A percentile compares a stretch with the other conserved stretches of the same genome.
Evolutionary conservation across 1,284 basidiomycete genomes (phyloP).

Genomic region (Spongiforma sp.): DNA sequence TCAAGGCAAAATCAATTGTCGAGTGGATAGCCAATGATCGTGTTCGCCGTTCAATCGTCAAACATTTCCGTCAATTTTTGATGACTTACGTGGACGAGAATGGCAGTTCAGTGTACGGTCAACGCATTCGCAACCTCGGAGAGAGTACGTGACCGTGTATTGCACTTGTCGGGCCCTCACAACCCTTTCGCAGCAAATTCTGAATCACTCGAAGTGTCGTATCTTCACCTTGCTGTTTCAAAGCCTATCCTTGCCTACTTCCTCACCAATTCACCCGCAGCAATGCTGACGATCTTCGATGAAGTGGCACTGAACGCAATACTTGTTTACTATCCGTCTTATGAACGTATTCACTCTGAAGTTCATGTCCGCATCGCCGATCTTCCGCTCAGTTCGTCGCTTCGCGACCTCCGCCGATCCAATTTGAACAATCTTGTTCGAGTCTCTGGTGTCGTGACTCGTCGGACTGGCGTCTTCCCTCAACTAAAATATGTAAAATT

Average conservation of each 20-base stretch:
- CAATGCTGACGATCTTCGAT: conserved; percentile 96
- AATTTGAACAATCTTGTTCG: conserved; percentile 97
- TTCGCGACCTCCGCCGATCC: conserved; percentile 92
- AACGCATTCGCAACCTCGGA: conserved; percentile 91
- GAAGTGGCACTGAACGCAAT: conserved; percentile 95
- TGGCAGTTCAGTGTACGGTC: conserved; percentile 93
- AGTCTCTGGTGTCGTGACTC: conserved; percentile 96
- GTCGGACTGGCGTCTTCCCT: conserved; percentile 96
- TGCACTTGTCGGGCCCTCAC: conserved; percentile 13
- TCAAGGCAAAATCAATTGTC: conserved; percentile 96
- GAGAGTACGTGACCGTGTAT: conserved; percentile 72
- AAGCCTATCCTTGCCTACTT: conserved; percentile 98
- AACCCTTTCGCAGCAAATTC: conserved; percentile 76
- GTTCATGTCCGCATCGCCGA: conserved; percentile 98
- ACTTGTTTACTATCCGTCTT: conserved; percentile 94
- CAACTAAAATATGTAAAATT: conserved; percentile 99
- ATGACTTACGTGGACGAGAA: conserved; percentile 95
- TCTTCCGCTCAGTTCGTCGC: conserved; percentile 86
- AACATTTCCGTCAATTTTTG: conserved; percentile 95
- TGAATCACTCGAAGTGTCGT: conserved; percentile 97
- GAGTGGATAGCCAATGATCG: conserved; percentile 97
- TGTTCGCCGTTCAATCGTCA: conserved; percentile 88
- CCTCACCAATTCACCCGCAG: conserved; percentile 91
- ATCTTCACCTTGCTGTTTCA: conserved; percentile 87
- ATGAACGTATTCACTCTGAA: conserved; percentile 97